A percentile compares a stretch with the other conserved stretches of the same genome.
These are phyloP conservation scores for Tuber magnatum DNA, from an alignment of 495 filamentous ascomycete species.

Conservation along the genomic window DNA sequence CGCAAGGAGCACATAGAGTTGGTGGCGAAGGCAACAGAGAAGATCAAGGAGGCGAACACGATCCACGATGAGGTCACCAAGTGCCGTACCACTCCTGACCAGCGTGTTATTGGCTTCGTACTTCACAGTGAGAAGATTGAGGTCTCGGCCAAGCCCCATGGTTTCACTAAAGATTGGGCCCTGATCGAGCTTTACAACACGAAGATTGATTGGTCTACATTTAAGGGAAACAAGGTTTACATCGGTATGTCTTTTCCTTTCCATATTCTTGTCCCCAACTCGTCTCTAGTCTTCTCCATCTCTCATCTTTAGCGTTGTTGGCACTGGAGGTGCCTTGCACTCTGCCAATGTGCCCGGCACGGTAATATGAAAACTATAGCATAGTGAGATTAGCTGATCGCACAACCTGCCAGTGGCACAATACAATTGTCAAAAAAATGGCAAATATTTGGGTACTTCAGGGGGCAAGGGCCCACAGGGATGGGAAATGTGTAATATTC, in stretches of 20 bases:
- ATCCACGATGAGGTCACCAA: constrained; percentile 13
- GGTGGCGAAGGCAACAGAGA: neutral
- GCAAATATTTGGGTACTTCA: too few relatives aligned
- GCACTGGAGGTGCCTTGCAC: too few relatives aligned
- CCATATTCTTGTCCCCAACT: constrained; percentile 8
- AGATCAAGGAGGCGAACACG: constrained; percentile 9
- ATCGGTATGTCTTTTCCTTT: constrained; percentile 16
- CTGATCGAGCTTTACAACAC: constrained; percentile 7
- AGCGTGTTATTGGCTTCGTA: constrained; percentile 10
- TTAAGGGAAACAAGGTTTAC: constrained; percentile 16
- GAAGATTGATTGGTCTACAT: constrained; percentile 15
- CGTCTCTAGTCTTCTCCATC: neutral
- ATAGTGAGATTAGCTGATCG: too few relatives aligned
- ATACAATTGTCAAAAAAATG: too few relatives aligned
- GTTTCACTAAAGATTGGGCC: constrained; percentile 14
- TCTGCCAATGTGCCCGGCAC: too few relatives aligned
- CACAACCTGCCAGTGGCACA: too few relatives aligned
- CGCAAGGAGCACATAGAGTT: neutral
- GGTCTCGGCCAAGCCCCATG: neutral
- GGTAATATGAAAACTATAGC: too few relatives aligned
- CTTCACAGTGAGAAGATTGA: constrained; percentile 6
- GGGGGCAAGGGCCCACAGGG: too few relatives aligned
- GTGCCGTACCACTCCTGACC: neutral
- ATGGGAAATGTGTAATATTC: too few relatives aligned
- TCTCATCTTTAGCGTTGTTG: neutral